Conservation (phyloP, 495 filamentous ascomycete species). For the Penicillium crystallinum region DNA sequence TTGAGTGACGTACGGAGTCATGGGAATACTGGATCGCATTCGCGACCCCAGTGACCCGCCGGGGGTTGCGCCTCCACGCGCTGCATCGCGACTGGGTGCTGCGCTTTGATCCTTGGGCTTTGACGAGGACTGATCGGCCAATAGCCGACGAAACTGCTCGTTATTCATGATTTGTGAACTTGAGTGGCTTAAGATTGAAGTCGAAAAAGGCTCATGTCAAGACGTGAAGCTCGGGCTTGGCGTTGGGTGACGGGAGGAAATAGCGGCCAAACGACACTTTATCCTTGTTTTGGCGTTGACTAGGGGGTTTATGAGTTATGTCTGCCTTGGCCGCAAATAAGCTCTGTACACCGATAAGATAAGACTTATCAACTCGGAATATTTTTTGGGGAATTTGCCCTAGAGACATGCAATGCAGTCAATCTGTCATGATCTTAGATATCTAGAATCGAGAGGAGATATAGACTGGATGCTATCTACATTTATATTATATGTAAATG, state of each 20-base stretch:
- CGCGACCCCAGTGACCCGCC: slow-evolving; percentile 45
- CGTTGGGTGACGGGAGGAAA: background rate
- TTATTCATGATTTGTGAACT: slow-evolving; percentile 70
- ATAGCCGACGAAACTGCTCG: slow-evolving; percentile 86
- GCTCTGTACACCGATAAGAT: too few relatives aligned
- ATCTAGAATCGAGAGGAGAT: too few relatives aligned
- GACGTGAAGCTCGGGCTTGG: slow-evolving; percentile 4
- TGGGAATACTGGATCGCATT: slow-evolving; percentile 71
- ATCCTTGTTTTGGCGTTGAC: background rate
- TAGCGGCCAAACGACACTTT: background rate
- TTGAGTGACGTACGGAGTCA: slow-evolving; percentile 64
- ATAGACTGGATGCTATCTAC: too few relatives aligned
- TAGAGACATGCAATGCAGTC: too few relatives aligned
- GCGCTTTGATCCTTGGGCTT: slow-evolving; percentile 13
- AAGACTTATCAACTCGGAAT: too few relatives aligned
- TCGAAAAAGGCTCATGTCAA: background rate
- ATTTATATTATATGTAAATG: too few relatives aligned
- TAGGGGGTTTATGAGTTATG: too few relatives aligned
- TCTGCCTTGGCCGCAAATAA: too few relatives aligned
- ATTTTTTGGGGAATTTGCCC: too few relatives aligned
- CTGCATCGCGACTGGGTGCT: slow-evolving; percentile 14
- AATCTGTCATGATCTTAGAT: too few relatives aligned
- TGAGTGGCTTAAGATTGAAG: background rate
- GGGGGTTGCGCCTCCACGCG: slow-evolving; percentile 20
- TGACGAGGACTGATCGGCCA: slow-evolving; percentile 47